phyloP scores from a whole-genome alignment of 2,329 filamentous ascomycete species.

The Phialemonium atrogriseum region DNA sequence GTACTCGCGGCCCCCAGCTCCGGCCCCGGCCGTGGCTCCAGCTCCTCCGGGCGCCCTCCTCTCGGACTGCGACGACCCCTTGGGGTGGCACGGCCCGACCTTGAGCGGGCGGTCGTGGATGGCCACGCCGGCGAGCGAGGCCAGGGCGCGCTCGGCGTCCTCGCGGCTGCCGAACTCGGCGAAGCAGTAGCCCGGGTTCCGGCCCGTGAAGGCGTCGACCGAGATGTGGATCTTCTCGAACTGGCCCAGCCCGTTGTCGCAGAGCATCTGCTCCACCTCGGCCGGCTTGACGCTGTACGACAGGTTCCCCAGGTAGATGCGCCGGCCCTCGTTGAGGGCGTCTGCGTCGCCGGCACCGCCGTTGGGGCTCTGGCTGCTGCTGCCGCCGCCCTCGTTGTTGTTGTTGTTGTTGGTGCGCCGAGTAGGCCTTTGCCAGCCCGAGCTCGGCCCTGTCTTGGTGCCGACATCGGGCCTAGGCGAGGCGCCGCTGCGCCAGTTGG shows the following conservation, averaged over 20 bases:
- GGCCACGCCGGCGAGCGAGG: slow-evolving; percentile 42
- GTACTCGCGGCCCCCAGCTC: slow-evolving; percentile 12
- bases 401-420: too few relatives aligned
- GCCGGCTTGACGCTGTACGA: slow-evolving; percentile 39
- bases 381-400: too few relatives aligned
- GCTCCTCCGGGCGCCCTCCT: slow-evolving; percentile 9
- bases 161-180: slow-evolving; percentile 54
- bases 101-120: slow-evolving; percentile 53
- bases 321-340: slow-evolving; percentile 14
- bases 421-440: too few relatives aligned
- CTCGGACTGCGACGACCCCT: slow-evolving; percentile 17
- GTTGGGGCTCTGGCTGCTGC: too few relatives aligned
- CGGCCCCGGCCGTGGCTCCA: background rate
- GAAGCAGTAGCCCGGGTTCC: slow-evolving; percentile 70
- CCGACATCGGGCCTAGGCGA: too few relatives aligned
- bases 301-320: slow-evolving; percentile 59
- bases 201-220: slow-evolving; percentile 56
- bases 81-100: slow-evolving; percentile 57
- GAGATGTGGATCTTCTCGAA: slow-evolving; percentile 57
- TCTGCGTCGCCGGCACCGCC: too few relatives aligned
- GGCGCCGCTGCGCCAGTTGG: too few relatives aligned
- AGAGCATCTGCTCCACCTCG: slow-evolving; percentile 26
- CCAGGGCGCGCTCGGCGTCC: slow-evolving; percentile 49
- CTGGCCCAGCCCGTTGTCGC: slow-evolving; percentile 21
- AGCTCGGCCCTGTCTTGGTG: too few relatives aligned